Conservation (phyloP, 352 stramenopile species). For the Pythium myriotylum region DNA sequence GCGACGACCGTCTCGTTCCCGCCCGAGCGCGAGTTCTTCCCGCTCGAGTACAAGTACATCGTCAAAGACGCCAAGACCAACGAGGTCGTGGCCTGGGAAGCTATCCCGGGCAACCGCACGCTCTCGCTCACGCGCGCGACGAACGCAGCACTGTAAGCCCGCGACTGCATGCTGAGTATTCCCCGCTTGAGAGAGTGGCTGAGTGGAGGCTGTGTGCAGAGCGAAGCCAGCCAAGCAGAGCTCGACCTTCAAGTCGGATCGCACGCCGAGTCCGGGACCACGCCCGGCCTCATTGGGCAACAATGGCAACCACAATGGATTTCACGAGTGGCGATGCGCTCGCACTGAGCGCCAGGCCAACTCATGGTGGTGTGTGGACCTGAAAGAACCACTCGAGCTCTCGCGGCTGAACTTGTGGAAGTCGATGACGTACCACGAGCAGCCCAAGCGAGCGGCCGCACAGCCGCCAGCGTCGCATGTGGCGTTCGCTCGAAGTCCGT, state of each 20-base stretch:
- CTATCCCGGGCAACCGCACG: constrained; percentile 68
- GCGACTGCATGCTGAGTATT: too few species aligned
- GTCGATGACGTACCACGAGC: constrained; percentile 69
- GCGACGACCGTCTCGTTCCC: constrained; percentile 37
- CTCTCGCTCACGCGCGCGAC: constrained; percentile 40
- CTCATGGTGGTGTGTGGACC: constrained; percentile 78
- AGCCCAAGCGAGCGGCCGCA: constrained; percentile 43
- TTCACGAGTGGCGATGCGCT: constrained; percentile 65
- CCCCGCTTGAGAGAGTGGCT: too few species aligned
- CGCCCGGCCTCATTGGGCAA: constrained; percentile 55
- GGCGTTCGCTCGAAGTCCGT: constrained; percentile 33
- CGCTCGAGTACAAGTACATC: constrained; percentile 85
- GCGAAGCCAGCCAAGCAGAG: constrained; percentile 45
- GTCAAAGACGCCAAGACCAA: constrained; percentile 40
- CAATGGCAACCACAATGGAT: constrained; percentile 70
- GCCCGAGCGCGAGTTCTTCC: constrained; percentile 13
- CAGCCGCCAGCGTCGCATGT: constrained; percentile 38
- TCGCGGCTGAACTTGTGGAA: constrained; percentile 68
- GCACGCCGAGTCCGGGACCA: constrained; percentile 41
- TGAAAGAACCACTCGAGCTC: constrained; percentile 39
- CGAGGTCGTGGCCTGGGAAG: constrained; percentile 70
- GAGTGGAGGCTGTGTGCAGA: constrained; percentile 18
- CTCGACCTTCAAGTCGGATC: constrained; percentile 50
- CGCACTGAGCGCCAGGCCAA: constrained; percentile 60
- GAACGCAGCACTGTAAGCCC: constrained; percentile 70